phyloP scores from a whole-genome alignment of 1,284 basidiomycete genomes.

The Rhodotorula sp. region DNA sequence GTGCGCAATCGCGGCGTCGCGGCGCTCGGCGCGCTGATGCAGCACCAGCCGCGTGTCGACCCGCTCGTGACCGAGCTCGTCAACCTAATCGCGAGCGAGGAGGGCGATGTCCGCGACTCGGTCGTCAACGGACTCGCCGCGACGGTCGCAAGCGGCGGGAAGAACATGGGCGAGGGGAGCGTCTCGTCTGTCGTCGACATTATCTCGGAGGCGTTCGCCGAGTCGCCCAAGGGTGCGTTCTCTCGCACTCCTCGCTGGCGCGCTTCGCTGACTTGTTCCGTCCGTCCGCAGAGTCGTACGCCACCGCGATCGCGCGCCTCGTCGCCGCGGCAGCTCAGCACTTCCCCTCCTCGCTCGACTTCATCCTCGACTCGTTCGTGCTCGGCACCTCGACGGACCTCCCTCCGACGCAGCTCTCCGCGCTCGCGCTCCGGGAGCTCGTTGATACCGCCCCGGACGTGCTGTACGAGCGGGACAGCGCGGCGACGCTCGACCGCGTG shows the following conservation, averaged over 20 bases:
- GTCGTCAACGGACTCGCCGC: conserved; percentile 73
- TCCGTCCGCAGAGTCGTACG: conserved; percentile 64
- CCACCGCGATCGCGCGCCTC: conserved; percentile 67
- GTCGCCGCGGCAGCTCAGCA: conserved; percentile 65
- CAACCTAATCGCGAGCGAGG: conserved; percentile 57
- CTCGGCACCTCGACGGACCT: conserved; percentile 62
- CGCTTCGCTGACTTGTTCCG: conserved; percentile 18
- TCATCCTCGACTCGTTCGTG: conserved; percentile 69
- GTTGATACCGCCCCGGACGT: conserved; percentile 61
- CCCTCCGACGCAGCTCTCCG: conserved; percentile 64
- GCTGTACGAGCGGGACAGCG: conserved; percentile 66
- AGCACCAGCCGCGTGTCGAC: conserved; percentile 78
- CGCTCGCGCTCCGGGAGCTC: conserved; percentile 67
- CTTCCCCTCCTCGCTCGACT: conserved; percentile 66
- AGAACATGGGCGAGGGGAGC: conserved; percentile 75
- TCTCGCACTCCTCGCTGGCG: conserved; percentile 3
- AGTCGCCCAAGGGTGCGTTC: conserved; percentile 65
- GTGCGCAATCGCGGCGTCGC: conserved; percentile 81
- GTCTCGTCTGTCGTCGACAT: conserved; percentile 73
- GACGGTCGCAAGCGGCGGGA: conserved; percentile 70
- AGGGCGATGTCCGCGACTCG: conserved; percentile 74
- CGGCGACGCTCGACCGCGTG: conserved; percentile 69
- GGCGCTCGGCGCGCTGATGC: conserved; percentile 90
- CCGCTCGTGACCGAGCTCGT: conserved; percentile 69
- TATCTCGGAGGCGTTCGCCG: conserved; percentile 75